These are phyloP conservation scores for Aaosphaeria arxii DNA, from an alignment of 2,329 filamentous ascomycete species.

Conservation along the genomic window DNA sequence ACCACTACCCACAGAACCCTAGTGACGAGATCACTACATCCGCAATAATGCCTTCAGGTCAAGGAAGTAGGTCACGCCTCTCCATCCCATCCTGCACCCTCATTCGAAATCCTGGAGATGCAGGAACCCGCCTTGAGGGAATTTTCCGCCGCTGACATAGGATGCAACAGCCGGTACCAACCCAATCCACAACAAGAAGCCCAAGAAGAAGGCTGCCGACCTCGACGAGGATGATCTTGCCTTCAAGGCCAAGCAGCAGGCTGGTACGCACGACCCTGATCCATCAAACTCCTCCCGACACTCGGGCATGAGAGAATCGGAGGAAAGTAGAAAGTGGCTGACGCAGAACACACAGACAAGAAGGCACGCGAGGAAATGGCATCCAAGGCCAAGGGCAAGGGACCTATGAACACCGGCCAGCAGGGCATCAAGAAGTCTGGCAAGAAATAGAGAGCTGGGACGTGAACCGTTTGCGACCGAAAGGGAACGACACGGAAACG, in stretches of 20 bases:
- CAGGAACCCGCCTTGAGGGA: neutral
- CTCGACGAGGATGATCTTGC: conserved; percentile 84
- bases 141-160: neutral
- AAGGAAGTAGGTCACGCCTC: conserved; percentile 41
- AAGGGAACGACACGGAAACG: too few relatives aligned
- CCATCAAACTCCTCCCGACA: neutral
- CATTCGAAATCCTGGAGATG: too few relatives aligned
- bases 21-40: neutral
- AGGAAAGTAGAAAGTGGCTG: neutral
- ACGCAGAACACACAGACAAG: conserved; percentile 40
- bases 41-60: conserved; percentile 49
- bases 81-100: neutral
- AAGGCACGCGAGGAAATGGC: conserved; percentile 67
- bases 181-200: conserved; percentile 67
- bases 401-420: conserved; percentile 76
- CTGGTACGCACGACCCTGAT: conserved; percentile 57
- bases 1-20: too few relatives aligned
- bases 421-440: conserved; percentile 98
- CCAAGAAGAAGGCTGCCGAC: conserved; percentile 75
- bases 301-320: too few relatives aligned
- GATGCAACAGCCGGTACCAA: conserved; percentile 48
- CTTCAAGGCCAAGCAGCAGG: conserved; percentile 77
- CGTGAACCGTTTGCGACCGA: conserved; percentile 13
- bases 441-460: conserved; percentile 69
- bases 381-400: conserved; percentile 79